phyloP scores from a whole-genome alignment of 805 yeast species.

The Cyberlindnera maclurae region DNA sequence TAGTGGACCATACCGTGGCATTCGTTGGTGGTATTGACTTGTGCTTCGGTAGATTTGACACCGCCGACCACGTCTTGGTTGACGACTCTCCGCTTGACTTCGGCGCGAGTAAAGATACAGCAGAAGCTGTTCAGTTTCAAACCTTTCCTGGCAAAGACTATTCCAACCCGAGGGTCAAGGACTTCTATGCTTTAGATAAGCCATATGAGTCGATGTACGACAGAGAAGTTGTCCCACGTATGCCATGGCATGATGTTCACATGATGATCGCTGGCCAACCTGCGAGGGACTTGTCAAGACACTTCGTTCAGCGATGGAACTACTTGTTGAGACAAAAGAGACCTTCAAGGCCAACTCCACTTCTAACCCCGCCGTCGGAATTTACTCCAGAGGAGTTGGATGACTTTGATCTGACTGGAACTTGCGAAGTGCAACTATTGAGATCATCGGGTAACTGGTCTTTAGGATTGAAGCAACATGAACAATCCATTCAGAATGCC shows the following conservation, averaged over 20 bases:
- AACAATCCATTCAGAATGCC: slow-evolving; percentile 87
- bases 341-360: slow-evolving; percentile 90
- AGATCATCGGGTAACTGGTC: slow-evolving; percentile 95
- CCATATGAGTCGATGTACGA: slow-evolving; percentile 93
- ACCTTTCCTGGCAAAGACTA: slow-evolving; percentile 95
- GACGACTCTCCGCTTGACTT: slow-evolving; percentile 55
- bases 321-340: slow-evolving; percentile 86
- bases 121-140: slow-evolving; percentile 40
- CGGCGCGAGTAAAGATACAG: slow-evolving; percentile 27
- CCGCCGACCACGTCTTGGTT: slow-evolving; percentile 85
- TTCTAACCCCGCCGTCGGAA: slow-evolving; percentile 89
- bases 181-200: slow-evolving; percentile 69
- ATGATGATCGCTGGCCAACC: slow-evolving; percentile 93
- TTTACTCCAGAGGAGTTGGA: slow-evolving; percentile 65
- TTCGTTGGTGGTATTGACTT: slow-evolving; percentile 94
- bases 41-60: slow-evolving; percentile 93
- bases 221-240: slow-evolving; percentile 71
- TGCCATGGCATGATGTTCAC: slow-evolving; percentile 99
- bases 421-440: slow-evolving; percentile 86
- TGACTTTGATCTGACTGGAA: slow-evolving; percentile 53
- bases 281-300: slow-evolving; percentile 88
- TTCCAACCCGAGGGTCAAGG: slow-evolving; percentile 90
- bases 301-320: slow-evolving; percentile 97
- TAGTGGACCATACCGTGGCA: slow-evolving; percentile 81
- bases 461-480: slow-evolving; percentile 75